phyloP scores from a whole-genome alignment of 2,329 filamentous ascomycete species.

The Colletotrichum australisinense region DNA sequence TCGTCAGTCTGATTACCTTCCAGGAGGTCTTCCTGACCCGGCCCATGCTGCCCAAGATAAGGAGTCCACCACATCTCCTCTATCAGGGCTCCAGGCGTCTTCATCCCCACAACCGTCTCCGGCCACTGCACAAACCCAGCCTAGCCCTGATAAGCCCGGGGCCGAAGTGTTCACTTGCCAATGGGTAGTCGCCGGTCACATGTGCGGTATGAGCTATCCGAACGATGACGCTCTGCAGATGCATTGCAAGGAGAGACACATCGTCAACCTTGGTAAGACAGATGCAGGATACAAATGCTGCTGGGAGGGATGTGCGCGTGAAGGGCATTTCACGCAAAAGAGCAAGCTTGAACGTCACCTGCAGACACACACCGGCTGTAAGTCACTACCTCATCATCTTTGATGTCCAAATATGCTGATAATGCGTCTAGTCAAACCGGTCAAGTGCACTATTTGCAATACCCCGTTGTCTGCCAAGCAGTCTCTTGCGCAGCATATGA shows the following conservation, averaged over 20 bases:
- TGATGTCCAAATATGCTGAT: slow-evolving; percentile 40
- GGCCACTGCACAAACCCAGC: neutral
- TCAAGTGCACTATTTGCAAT: slow-evolving; percentile 65
- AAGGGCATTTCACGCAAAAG: slow-evolving; percentile 66
- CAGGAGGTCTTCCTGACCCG: neutral
- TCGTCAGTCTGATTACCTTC: neutral
- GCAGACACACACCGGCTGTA: slow-evolving; percentile 73
- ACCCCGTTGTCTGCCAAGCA: slow-evolving; percentile 74
- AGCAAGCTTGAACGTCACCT: slow-evolving; percentile 75
- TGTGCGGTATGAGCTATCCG: slow-evolving; percentile 51
- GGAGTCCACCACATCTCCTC: neutral
- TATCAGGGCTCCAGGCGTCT: neutral
- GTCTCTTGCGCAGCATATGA: slow-evolving; percentile 74
- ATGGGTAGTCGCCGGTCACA: slow-evolving; percentile 43
- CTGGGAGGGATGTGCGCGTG: slow-evolving; percentile 67
- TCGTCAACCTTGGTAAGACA: slow-evolving; percentile 51
- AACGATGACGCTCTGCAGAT: slow-evolving; percentile 63
- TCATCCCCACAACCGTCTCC: slow-evolving; percentile 8
- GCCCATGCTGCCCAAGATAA: neutral
- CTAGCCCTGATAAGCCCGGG: neutral
- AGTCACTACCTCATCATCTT: slow-evolving; percentile 43
- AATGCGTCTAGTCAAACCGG: slow-evolving; percentile 65
- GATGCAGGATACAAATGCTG: slow-evolving; percentile 61
- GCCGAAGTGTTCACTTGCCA: slow-evolving; percentile 44
- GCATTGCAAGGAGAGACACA: slow-evolving; percentile 65